These are phyloP conservation scores for Arthrobotrys pseudoclavata DNA, from an alignment of 2,329 filamentous ascomycete species.

Conservation along the genomic window DNA sequence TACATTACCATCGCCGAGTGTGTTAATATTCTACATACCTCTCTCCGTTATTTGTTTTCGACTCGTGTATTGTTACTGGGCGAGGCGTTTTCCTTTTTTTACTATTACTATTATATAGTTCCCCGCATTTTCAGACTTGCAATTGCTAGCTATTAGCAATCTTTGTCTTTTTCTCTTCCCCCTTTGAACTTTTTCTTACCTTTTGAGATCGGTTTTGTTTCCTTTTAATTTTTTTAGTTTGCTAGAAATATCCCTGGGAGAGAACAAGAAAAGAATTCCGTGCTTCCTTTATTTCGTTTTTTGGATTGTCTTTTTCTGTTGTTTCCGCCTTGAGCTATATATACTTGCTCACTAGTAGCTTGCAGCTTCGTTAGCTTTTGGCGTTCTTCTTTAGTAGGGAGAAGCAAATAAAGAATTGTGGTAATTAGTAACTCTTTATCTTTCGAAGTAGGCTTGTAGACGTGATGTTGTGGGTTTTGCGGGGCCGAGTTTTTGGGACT, in stretches of 20 bases:
- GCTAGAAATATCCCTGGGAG: slow-evolving; percentile 26
- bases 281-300: slow-evolving; percentile 2
- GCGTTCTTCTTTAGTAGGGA: slow-evolving; percentile 1
- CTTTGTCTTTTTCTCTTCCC: slow-evolving; percentile 12
- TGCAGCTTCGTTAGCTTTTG: slow-evolving; percentile 11
- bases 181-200: background rate
- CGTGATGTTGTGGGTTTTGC: background rate
- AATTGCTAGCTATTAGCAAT: slow-evolving; percentile 6
- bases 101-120: background rate
- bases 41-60: slow-evolving; percentile 28
- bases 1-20: slow-evolving; percentile 25
- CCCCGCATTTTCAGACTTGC: slow-evolving; percentile 12
- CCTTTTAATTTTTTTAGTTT: slow-evolving; percentile 6
- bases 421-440: background rate
- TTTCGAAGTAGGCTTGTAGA: background rate
- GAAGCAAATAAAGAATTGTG: slow-evolving; percentile 21
- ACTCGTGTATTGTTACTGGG: slow-evolving; percentile 42
- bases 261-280: slow-evolving; percentile 34
- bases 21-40: slow-evolving; percentile 50
- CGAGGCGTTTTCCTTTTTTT: slow-evolving; percentile 46
- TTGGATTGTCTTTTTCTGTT: slow-evolving; percentile 40
- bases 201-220: background rate
- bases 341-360: slow-evolving; percentile 2
- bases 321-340: slow-evolving; percentile 14
- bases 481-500: background rate